Conservation (phyloP, 495 filamentous ascomycete species). For the Podospora conica region DNA sequence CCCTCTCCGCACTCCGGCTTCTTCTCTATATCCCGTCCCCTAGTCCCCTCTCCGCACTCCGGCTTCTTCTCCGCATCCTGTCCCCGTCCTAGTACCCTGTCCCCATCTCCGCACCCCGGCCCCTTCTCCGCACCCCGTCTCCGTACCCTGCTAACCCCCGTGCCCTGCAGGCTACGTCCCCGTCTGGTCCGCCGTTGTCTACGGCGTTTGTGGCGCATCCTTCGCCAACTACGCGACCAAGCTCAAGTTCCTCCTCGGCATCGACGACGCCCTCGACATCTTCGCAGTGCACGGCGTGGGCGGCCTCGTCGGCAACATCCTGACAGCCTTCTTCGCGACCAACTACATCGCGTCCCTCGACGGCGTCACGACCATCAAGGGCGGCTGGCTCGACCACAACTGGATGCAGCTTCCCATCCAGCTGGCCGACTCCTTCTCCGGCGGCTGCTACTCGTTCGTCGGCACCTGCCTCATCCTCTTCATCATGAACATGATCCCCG, state of each 20-base stretch:
- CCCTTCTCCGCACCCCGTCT: no score
- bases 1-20: no score
- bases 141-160: not conserved
- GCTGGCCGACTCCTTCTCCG: constrained; percentile 77
- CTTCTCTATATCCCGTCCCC: no score
- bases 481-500: constrained; percentile 80
- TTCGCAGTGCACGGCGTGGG: constrained; percentile 89
- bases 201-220: constrained; percentile 74
- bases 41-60: no score
- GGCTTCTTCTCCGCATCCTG: no score
- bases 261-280: constrained; percentile 91
- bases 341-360: constrained; percentile 91
- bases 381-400: constrained; percentile 87
- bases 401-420: constrained; percentile 88
- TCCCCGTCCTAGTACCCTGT: no score
- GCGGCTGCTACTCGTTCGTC: constrained; percentile 79
- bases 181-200: constrained; percentile 86
- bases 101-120: not conserved
- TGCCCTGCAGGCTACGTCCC: constrained; percentile 65
- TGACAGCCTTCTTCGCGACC: constrained; percentile 89
- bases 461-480: constrained; percentile 84
- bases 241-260: constrained; percentile 79
- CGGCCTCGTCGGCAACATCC: constrained; percentile 76
- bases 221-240: constrained; percentile 96
- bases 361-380: constrained; percentile 60